These are phyloP conservation scores for Pyricularia sp. DNA, from an alignment of 2,329 filamentous ascomycete species.

Conservation along the genomic window DNA sequence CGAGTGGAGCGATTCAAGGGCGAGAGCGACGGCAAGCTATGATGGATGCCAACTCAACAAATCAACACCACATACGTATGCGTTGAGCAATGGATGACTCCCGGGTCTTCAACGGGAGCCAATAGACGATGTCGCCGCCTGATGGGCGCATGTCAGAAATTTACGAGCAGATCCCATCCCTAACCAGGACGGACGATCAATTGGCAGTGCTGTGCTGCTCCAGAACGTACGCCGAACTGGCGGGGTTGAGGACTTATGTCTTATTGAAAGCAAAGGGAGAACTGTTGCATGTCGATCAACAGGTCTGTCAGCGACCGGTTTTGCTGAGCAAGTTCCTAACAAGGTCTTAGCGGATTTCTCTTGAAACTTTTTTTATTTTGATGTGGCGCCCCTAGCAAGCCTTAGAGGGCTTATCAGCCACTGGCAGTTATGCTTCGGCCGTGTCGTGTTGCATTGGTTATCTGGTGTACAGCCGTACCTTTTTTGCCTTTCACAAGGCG, in stretches of 20 bases:
- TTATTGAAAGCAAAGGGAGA: background rate
- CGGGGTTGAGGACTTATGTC: background rate
- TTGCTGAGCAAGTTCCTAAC: background rate
- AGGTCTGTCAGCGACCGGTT: background rate
- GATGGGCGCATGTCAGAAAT: background rate
- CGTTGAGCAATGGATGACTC: background rate
- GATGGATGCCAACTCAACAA: slow-evolving; percentile 11
- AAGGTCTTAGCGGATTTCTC: background rate
- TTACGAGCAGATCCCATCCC: background rate
- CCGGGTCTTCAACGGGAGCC: background rate
- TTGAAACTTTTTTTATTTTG: background rate
- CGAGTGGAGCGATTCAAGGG: slow-evolving; percentile 80
- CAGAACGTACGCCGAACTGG: background rate
- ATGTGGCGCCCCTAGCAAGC: background rate
- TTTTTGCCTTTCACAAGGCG: background rate
- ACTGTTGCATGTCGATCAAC: background rate
- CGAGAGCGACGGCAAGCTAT: slow-evolving; percentile 75
- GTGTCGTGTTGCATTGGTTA: background rate
- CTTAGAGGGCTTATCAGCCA: background rate
- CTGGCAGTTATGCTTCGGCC: background rate
- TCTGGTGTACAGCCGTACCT: background rate
- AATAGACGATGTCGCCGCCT: background rate
- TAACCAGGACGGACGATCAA: background rate
- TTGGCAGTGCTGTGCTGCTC: background rate
- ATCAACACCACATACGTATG: background rate